Evolutionary conservation across 495 filamentous ascomycete species (phyloP).

Genomic region (Apodospora peruviana): DNA sequence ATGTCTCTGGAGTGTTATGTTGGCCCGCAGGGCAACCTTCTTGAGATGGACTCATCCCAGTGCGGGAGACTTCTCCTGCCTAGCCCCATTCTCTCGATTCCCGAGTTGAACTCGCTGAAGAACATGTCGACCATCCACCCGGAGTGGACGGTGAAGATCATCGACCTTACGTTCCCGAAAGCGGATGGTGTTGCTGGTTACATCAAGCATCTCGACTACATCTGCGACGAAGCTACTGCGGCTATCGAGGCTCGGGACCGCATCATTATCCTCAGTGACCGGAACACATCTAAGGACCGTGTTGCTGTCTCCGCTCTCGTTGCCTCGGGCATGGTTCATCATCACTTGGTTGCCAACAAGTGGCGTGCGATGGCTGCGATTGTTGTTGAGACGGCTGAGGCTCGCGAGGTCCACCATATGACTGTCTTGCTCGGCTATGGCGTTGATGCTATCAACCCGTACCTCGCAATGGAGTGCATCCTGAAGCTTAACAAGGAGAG

Average conservation of each 20-base stretch:
- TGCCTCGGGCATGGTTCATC: conserved; percentile 92
- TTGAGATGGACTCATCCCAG: conserved; percentile 90
- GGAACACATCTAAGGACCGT: conserved; percentile 75
- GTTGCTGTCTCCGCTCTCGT: conserved; percentile 85
- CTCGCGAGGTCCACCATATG: conserved; percentile 98
- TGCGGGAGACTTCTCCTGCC: conserved; percentile 82
- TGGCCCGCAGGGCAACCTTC: conserved; percentile 92
- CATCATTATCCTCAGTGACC: conserved; percentile 87
- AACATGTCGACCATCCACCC: conserved; percentile 70
- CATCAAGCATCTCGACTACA: conserved; percentile 79
- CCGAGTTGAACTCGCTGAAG: conserved; percentile 85
- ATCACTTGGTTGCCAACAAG: conserved; percentile 94
- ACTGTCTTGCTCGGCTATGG: conserved; percentile 96
- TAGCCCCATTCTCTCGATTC: conserved; percentile 85
- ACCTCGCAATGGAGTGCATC: conserved; percentile 96
- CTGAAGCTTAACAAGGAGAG: conserved; percentile 97
- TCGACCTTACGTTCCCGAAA: conserved; percentile 96
- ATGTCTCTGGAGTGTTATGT: conserved; percentile 99
- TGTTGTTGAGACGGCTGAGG: conserved; percentile 91
- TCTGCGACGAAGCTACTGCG: conserved; percentile 81
- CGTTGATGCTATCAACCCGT: conserved; percentile 93
- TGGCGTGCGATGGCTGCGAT: conserved; percentile 88
- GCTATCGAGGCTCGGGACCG: conserved; percentile 81
- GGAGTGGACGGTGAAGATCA: conserved; percentile 86
- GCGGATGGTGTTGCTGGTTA: conserved; percentile 79